Conservation (phyloP, 345 rosid genomes). For the Eucalyptus guilfoylei region DNA sequence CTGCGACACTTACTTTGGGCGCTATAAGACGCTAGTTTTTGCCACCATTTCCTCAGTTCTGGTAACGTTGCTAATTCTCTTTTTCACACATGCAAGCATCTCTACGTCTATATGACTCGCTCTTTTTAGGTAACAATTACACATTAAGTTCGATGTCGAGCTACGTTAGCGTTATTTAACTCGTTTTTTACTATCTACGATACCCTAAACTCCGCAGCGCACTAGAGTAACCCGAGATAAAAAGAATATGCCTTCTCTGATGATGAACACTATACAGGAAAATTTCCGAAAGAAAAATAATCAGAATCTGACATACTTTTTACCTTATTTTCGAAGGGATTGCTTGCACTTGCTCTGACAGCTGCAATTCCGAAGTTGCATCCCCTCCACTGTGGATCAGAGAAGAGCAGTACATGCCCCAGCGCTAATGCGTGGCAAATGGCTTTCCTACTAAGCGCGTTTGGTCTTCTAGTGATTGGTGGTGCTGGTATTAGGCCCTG, state of each 20-base stretch:
- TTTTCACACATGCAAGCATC: neutral
- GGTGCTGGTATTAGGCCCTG: constrained; percentile 45
- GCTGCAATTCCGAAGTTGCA: constrained; percentile 25
- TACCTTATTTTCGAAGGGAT: constrained; percentile 11
- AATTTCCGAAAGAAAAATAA: neutral
- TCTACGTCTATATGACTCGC: neutral
- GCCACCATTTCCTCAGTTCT: constrained; percentile 48
- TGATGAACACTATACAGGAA: neutral
- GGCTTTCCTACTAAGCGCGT: constrained; percentile 9
- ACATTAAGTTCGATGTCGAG: neutral
- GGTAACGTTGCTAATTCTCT: constrained; percentile 7
- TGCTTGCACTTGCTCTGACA: constrained; percentile 24
- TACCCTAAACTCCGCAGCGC: neutral
- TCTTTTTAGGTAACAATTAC: neutral
- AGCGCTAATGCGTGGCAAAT: constrained; percentile 21
- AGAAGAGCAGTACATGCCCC: neutral
- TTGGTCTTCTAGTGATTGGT: constrained; percentile 23
- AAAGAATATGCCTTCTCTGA: neutral
- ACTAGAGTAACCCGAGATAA: neutral
- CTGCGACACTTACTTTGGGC: constrained; percentile 59
- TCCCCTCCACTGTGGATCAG: constrained; percentile 12
- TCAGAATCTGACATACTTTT: neutral
- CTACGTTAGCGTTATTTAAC: neutral
- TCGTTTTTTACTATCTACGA: neutral
- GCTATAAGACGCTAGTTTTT: constrained; percentile 45